Conservation (phyloP, 148 eudicot genomes). For the Fagopyrum tataricum region DNA sequence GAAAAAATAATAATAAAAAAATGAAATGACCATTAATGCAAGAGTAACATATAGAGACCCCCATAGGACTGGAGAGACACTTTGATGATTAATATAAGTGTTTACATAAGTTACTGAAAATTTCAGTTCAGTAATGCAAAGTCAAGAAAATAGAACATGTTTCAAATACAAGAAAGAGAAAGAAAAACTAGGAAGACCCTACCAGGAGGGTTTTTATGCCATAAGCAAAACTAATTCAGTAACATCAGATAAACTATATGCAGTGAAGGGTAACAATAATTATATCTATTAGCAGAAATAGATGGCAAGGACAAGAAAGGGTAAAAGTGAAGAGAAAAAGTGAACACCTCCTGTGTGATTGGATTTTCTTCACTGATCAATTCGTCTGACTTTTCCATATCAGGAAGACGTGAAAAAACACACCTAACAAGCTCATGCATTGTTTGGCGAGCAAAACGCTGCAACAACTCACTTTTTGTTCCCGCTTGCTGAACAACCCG, state of each 20-base stretch:
- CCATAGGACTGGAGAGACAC: not conserved
- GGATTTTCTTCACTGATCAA: slow-evolving; percentile 14
- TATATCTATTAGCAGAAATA: not conserved
- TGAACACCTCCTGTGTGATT: slow-evolving; percentile 18
- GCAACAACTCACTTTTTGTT: slow-evolving; percentile 27
- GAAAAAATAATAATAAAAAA: not conserved
- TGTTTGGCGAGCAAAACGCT: slow-evolving; percentile 26
- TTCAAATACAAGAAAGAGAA: too few species aligned
- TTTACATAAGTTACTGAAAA: not conserved
- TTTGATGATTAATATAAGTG: not conserved
- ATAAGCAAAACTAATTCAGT: not conserved
- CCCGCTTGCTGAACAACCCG: slow-evolving; percentile 32
- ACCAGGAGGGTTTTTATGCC: too few species aligned
- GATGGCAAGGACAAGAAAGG: not conserved
- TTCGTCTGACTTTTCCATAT: slow-evolving; percentile 10
- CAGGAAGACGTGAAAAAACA: slow-evolving; percentile 22
- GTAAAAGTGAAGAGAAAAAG: not conserved
- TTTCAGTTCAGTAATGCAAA: not conserved
- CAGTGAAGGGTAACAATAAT: not conserved
- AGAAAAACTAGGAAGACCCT: too few species aligned
- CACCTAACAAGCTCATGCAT: slow-evolving; percentile 32
- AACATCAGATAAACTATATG: not conserved
- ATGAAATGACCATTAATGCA: too few species aligned
- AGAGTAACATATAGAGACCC: too few species aligned
- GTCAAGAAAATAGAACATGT: not conserved